Evolutionary conservation across 352 stramenopile species (phyloP).

Genomic region (Paralagenidium karlingii): DNA sequence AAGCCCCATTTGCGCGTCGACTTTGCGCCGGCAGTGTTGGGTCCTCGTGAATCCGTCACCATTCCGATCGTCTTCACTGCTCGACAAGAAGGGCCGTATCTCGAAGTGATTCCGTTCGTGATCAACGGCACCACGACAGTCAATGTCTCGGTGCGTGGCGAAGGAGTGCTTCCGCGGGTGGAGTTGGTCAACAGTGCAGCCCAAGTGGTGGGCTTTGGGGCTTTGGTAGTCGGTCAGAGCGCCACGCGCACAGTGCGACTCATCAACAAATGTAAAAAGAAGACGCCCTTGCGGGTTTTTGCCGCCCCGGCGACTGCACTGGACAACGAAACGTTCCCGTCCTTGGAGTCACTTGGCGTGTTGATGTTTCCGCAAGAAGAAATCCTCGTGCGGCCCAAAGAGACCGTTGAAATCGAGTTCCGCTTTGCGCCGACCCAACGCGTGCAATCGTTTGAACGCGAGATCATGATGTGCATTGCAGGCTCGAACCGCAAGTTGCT

Average conservation of each 20-base stretch:
- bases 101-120: conserved; percentile 82
- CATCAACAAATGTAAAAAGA: conserved; percentile 76
- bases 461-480: conserved; percentile 45
- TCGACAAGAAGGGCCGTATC: conserved; percentile 64
- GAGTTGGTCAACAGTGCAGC: conserved; percentile 84
- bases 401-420: conserved; percentile 64
- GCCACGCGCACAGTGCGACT: conserved; percentile 59
- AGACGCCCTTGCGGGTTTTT: conserved; percentile 17
- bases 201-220: conserved; percentile 69
- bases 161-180: conserved; percentile 66
- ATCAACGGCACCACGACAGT: conserved; percentile 83
- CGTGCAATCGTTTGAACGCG: conserved; percentile 42
- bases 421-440: conserved; percentile 59
- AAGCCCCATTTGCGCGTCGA: conserved; percentile 77
- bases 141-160: conserved; percentile 52
- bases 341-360: conserved; percentile 34
- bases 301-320: not conserved
- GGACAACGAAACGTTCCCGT: conserved; percentile 6
- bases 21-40: conserved; percentile 61
- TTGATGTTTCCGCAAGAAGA: conserved; percentile 49
- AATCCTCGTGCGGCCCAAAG: conserved; percentile 57
- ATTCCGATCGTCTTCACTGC: conserved; percentile 84
- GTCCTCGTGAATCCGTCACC: conserved; percentile 55
- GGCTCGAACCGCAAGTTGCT: conserved; percentile 65
- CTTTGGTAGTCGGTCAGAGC: conserved; percentile 72